Evolutionary conservation across 179 eudicot genomes (phyloP).

Genomic region (Beta lomatogona): DNA sequence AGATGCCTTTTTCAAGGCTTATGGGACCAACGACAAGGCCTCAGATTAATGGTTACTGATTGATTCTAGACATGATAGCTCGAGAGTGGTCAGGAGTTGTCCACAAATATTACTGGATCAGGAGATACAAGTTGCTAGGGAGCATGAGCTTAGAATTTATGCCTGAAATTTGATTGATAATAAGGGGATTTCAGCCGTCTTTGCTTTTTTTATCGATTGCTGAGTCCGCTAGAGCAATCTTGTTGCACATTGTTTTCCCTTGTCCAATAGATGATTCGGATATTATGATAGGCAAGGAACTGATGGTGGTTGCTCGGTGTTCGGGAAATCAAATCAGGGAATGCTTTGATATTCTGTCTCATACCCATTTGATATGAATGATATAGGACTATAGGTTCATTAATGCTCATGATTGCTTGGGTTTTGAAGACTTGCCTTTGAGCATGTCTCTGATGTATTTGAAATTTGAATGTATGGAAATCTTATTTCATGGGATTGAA

Average conservation of each 20-base stretch:
- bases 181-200: constrained; percentile 23
- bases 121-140: constrained; percentile 2
- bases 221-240: constrained; percentile 16
- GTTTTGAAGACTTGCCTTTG: constrained; percentile 16
- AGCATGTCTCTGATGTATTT: constrained; percentile 23
- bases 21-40: constrained; percentile 62
- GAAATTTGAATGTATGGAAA: constrained; percentile 23
- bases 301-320: constrained; percentile 11
- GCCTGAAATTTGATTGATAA: constrained; percentile 19
- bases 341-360: constrained; percentile 10
- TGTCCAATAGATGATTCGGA: neutral
- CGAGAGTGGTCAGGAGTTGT: neutral
- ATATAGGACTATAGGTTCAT: constrained; percentile 18
- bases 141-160: constrained; percentile 18
- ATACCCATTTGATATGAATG: constrained; percentile 21
- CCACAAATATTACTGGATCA: constrained; percentile 1
- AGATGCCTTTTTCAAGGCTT: constrained; percentile 85
- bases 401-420: constrained; percentile 33
- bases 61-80: neutral
- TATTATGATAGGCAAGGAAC: constrained; percentile 16
- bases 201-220: constrained; percentile 17
- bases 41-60: constrained; percentile 87
- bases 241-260: constrained; percentile 9
- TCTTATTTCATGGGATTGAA: constrained; percentile 16
- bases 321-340: constrained; percentile 19